These are phyloP conservation scores for Elsinoe arachidis DNA, from an alignment of 2,329 filamentous ascomycete genomes.

Conservation along the genomic window DNA sequence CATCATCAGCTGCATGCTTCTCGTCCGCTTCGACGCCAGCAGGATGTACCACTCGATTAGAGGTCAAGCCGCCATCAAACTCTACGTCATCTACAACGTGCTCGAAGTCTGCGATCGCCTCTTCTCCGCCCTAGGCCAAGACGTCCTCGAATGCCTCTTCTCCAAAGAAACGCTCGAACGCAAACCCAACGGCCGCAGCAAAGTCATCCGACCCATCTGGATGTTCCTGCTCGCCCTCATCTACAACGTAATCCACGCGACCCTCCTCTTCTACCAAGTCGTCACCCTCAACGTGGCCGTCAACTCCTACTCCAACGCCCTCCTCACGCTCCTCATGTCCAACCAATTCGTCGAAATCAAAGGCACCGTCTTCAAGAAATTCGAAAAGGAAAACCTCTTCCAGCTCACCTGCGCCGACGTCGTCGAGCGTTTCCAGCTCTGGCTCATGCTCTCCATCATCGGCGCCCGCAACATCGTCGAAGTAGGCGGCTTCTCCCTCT, in stretches of 20 bases:
- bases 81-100: constrained; percentile 98
- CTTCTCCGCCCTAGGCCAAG: constrained; percentile 84
- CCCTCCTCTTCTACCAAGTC: constrained; percentile 90
- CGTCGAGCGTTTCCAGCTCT: constrained; percentile 93
- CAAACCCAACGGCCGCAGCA: constrained; percentile 79
- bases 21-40: constrained; percentile 90
- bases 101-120: constrained; percentile 87
- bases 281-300: constrained; percentile 97
- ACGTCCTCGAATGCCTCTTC: constrained; percentile 92
- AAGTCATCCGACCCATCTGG: constrained; percentile 77
- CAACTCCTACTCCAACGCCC: constrained; percentile 94
- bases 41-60: constrained; percentile 97
- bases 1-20: constrained; percentile 69
- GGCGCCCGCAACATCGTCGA: constrained; percentile 94
- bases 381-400: constrained; percentile 96
- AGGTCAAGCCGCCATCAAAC: constrained; percentile 91
- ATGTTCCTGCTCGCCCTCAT: constrained; percentile 80
- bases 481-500: constrained; percentile 68
- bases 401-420: constrained; percentile 94
- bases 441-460: constrained; percentile 95
- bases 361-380: constrained; percentile 94
- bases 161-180: constrained; percentile 86
- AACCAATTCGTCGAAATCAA: constrained; percentile 99
- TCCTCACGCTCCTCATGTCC: constrained; percentile 83
- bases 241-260: constrained; percentile 83